phyloP scores from a whole-genome alignment of 352 stramenopile species.

The Globisporangium canariense region DNA sequence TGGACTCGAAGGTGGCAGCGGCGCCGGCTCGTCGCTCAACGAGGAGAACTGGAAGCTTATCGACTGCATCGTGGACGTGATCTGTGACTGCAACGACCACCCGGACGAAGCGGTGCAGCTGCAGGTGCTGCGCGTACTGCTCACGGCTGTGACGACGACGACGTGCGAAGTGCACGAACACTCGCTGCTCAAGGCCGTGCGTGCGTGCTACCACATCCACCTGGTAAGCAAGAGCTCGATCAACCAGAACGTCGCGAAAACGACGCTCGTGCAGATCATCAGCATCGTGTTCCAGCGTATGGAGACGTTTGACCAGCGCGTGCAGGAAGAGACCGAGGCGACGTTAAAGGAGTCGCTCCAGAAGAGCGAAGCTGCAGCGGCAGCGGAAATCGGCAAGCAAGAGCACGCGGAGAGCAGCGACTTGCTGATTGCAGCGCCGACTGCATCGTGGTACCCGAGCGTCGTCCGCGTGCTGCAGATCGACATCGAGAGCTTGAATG shows the following conservation, averaged over 20 bases:
- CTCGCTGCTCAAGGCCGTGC: conserved; percentile 93
- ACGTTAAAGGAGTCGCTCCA: conserved; percentile 53
- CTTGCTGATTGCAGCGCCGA: conserved; percentile 16
- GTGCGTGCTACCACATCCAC: conserved; percentile 96
- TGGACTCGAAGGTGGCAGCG: conserved; percentile 12
- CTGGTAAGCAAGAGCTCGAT: conserved; percentile 88
- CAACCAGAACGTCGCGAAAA: conserved; percentile 97
- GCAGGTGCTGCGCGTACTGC: conserved; percentile 90
- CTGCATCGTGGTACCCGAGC: conserved; percentile 40
- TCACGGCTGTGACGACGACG: conserved; percentile 88
- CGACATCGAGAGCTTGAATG: neutral
- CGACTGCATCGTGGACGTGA: conserved; percentile 85
- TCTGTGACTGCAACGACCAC: conserved; percentile 90
- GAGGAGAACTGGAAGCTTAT: conserved; percentile 75
- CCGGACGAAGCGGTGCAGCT: conserved; percentile 90
- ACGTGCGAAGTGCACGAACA: conserved; percentile 91
- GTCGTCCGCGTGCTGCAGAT: conserved; percentile 38
- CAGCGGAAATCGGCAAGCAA: conserved; percentile 15
- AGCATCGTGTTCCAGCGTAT: conserved; percentile 96
- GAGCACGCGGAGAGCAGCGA: conserved; percentile 8
- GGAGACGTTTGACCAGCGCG: conserved; percentile 88
- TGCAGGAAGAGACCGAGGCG: conserved; percentile 62
- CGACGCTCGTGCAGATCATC: conserved; percentile 96
- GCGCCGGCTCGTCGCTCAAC: conserved; percentile 24
- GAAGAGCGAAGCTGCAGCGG: conserved; percentile 25